Base-by-base conservation (phyloP, 257 asterid species). In the Solanum tacnaense region DNA sequence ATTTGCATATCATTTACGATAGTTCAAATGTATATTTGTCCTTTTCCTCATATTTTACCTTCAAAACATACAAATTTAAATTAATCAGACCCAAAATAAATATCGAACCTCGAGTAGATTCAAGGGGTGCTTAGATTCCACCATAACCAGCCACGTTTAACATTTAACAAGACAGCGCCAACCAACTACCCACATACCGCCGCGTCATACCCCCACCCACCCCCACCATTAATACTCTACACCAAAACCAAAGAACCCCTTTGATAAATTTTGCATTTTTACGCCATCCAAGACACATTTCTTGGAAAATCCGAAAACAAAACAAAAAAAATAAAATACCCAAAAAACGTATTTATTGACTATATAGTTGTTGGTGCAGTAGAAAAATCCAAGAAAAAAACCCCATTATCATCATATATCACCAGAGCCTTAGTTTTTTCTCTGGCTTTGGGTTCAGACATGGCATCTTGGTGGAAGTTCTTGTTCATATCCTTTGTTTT, bases 361-460 rank as follows among this genome's bases (percentile, higher is more conserved):
- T 74, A 74, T 36, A 36, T 74, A 74, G 52, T 39, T 3, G 52
- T 10, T 0, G 82, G 0, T 62, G 71, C 21, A 39, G 60, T 41
- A 41, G 62, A 39, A n/a, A 38, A 72, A 8, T 9, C 79, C 79
- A 18, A 34, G 44, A 72, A 78, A 79, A 27, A 9, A 41, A 1
- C 65, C 39, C 85, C 62, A 44, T 5, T 15, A 44, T 27, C n/a
- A 44, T 56, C 23, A 8, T 11, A 78, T 79, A 79, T 79, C 2
- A 44, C 85, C 67, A 79, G 70, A 82, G 86, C 86, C 86, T 82
- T 46, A 7, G 20, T 29, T 81, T 46, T 11, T 11, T 46, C 21
- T 81, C 85, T 18, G 70, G 85, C 85, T 82, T 82, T 49, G 86
- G 86, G 27, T 82, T 82, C 70, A 52, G 36, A 49, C 44, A 82